Conservation (phyloP, 2,329 filamentous ascomycete genomes). For the Fusarium sambucinum region DNA sequence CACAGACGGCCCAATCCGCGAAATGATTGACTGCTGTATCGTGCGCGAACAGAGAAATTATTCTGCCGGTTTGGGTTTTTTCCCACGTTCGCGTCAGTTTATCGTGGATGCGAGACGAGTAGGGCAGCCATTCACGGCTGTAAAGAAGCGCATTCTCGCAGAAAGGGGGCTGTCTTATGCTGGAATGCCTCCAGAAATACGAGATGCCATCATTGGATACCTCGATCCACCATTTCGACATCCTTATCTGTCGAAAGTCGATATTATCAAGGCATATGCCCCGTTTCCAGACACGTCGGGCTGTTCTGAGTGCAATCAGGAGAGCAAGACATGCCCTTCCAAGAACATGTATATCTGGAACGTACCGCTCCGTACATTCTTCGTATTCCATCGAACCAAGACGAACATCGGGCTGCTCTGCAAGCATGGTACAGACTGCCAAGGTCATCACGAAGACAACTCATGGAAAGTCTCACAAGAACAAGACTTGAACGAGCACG, state of each 20-base stretch:
- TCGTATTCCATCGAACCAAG: background rate
- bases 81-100: background rate
- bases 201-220: background rate
- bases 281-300: background rate
- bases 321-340: background rate
- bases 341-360: slow-evolving; percentile 2
- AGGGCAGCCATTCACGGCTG: background rate
- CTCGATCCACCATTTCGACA: background rate
- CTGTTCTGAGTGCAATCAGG: background rate
- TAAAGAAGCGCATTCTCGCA: background rate
- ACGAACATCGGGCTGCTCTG: background rate
- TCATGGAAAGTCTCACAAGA: background rate
- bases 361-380: background rate
- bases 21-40: background rate
- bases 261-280: background rate
- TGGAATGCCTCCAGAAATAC: background rate
- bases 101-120: background rate
- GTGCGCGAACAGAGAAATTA: background rate
- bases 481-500: background rate
- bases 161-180: background rate
- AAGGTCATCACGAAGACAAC: background rate
- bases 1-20: background rate
- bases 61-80: background rate
- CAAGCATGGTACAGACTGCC: background rate
- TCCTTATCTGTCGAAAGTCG: background rate